These are phyloP conservation scores for Dioszegia crocea DNA, from an alignment of 768 basidiomycete genomes.

Conservation along the genomic window DNA sequence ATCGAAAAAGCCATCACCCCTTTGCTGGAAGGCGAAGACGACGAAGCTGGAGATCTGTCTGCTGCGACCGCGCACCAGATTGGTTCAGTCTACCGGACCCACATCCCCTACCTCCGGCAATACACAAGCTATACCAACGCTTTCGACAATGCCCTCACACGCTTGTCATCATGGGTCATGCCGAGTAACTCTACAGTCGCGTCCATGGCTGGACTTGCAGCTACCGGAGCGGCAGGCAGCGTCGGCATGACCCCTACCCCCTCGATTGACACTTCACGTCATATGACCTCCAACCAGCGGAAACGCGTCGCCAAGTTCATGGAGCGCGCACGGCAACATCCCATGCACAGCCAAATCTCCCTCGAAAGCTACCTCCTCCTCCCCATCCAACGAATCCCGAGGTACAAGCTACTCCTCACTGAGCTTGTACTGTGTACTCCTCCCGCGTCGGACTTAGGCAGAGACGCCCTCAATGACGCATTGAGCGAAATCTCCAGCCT, in stretches of 20 bases:
- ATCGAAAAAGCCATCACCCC: slow-evolving; percentile 73
- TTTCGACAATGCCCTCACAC: slow-evolving; percentile 85
- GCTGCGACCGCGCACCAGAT: slow-evolving; percentile 71
- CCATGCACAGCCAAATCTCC: slow-evolving; percentile 87
- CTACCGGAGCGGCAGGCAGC: background rate
- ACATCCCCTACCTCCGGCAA: slow-evolving; percentile 98
- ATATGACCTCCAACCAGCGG: slow-evolving; percentile 61
- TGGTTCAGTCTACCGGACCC: slow-evolving; percentile 82
- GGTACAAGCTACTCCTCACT: slow-evolving; percentile 89
- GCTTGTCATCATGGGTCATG: slow-evolving; percentile 76
- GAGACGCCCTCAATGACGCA: slow-evolving; percentile 76
- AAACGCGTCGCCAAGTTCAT: slow-evolving; percentile 84
- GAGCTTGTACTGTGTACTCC: slow-evolving; percentile 80
- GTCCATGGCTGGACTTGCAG: slow-evolving; percentile 4
- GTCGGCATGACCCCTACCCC: slow-evolving; percentile 2
- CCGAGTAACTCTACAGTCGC: slow-evolving; percentile 19
- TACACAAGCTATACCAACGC: slow-evolving; percentile 98
- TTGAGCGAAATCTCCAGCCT: slow-evolving; percentile 79
- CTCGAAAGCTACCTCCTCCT: slow-evolving; percentile 88
- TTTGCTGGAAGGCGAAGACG: slow-evolving; percentile 60
- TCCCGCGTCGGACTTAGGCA: slow-evolving; percentile 60
- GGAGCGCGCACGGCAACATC: slow-evolving; percentile 75
- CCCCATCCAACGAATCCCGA: slow-evolving; percentile 92
- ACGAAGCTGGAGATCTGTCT: slow-evolving; percentile 70
- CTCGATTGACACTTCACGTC: slow-evolving; percentile 17